Conservation (phyloP, 2,329 filamentous ascomycete species). For the Xylaria sp. region DNA sequence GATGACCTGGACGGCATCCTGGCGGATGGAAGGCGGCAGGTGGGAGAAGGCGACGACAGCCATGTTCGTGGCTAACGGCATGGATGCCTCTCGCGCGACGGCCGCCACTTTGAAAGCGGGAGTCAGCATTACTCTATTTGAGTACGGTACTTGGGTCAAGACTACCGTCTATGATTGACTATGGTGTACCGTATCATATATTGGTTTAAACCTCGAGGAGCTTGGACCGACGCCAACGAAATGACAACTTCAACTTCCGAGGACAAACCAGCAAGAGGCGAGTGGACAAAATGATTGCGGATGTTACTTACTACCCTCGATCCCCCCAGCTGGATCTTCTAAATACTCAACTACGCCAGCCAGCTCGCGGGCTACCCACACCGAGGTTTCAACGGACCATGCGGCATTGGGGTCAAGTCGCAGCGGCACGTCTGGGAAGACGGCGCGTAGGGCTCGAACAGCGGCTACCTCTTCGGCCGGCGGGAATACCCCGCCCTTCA, state of each 20-base stretch:
- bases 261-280: not conserved
- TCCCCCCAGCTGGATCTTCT: conserved; percentile 54
- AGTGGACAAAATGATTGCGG: not conserved
- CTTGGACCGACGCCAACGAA: not conserved
- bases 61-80: conserved; percentile 58
- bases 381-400: conserved; percentile 54
- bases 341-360: conserved; percentile 53
- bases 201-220: not conserved
- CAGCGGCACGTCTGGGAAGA: conserved; percentile 52
- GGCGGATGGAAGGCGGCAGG: conserved; percentile 52
- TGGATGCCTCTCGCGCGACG: conserved; percentile 53
- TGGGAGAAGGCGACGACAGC: conserved; percentile 55
- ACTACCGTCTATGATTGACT: not conserved
- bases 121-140: conserved; percentile 1
- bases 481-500: conserved; percentile 56
- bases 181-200: not conserved
- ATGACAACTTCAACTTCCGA: too few species aligned
- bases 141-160: not conserved
- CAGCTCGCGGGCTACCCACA: conserved; percentile 53
- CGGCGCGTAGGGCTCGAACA: conserved; percentile 51
- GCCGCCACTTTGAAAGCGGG: conserved; percentile 49
- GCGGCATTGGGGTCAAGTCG: conserved; percentile 54
- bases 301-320: conserved; percentile 49
- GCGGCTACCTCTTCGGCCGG: conserved; percentile 54
- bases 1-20: conserved; percentile 55